phyloP scores from a whole-genome alignment of 1,139 yeast genomes.

The Yamadazyma sp. region DNA sequence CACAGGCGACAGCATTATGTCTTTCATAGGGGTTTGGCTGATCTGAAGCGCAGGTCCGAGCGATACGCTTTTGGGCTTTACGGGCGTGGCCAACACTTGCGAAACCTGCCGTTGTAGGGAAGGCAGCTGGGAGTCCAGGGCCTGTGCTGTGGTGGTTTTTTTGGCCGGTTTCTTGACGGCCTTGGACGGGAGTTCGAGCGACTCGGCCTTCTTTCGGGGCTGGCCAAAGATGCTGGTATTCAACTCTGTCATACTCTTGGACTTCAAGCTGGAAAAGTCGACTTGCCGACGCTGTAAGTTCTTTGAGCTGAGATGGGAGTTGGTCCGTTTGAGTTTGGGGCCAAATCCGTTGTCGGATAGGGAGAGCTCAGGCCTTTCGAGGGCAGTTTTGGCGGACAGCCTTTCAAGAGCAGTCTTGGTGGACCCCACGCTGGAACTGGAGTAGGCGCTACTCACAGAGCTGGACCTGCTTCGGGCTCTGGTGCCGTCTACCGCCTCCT shows the following conservation, averaged over 20 bases:
- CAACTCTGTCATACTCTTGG: constrained; percentile 11
- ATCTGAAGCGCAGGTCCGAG: constrained; percentile 4
- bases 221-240: constrained; percentile 9
- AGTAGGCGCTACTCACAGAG: neutral
- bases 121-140: too few species aligned
- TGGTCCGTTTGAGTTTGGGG: constrained; percentile 42
- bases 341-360: constrained; percentile 22
- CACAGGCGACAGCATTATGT: constrained; percentile 8
- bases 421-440: too few species aligned
- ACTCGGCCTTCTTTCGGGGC: constrained; percentile 5
- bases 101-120: constrained; percentile 7
- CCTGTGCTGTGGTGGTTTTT: too few species aligned
- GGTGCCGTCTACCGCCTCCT: neutral
- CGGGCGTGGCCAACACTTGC: constrained; percentile 19
- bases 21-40: constrained; percentile 8
- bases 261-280: constrained; percentile 28
- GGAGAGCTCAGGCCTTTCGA: constrained; percentile 10
- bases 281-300: constrained; percentile 47
- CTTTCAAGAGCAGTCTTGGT: constrained; percentile 6
- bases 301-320: constrained; percentile 42
- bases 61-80: constrained; percentile 6
- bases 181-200: neutral
- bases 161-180: too few species aligned
- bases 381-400: constrained; percentile 3
- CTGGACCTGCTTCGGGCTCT: constrained; percentile 2